phyloP scores from a whole-genome alignment of 306 rosid genomes.

The Comarum palustre region DNA sequence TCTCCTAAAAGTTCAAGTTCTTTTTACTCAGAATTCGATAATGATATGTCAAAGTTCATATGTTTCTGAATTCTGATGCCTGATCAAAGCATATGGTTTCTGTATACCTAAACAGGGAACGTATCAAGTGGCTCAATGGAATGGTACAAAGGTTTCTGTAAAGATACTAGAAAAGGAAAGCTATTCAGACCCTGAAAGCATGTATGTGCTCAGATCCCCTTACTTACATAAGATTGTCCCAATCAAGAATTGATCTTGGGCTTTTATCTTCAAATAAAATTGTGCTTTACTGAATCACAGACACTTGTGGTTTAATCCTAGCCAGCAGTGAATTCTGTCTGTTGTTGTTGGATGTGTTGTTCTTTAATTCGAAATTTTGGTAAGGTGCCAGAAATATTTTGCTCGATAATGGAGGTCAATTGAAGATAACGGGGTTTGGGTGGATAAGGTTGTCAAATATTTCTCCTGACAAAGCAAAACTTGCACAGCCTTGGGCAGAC shows the following conservation, averaged over 20 bases:
- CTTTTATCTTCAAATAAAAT: neutral
- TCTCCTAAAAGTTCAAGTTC: neutral
- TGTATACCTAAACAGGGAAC: constrained; percentile 52
- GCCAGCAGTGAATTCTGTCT: constrained; percentile 5
- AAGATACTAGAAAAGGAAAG: constrained; percentile 91
- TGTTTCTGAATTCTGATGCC: no score
- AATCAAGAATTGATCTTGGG: neutral
- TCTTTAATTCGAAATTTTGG: constrained; percentile 78
- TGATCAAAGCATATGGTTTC: constrained; percentile 1
- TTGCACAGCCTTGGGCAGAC: constrained; percentile 51
- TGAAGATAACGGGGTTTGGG: constrained; percentile 94
- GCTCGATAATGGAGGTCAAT: constrained; percentile 94
- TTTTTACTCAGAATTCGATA: neutral
- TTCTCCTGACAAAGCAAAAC: constrained; percentile 65
- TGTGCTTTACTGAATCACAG: neutral
- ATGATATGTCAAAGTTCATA: no score
- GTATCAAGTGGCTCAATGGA: constrained; percentile 99
- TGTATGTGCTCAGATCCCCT: constrained; percentile 50
- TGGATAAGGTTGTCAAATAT: constrained; percentile 54
- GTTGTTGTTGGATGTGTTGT: constrained; percentile 42
- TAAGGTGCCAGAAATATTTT: constrained; percentile 99
- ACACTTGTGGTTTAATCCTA: neutral
- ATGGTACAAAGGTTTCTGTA: constrained; percentile 94
- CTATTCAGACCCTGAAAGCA: constrained; percentile 76
- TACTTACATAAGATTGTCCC: neutral